Percentiles rank a stretch among this genome's conserved stretches.
phyloP scores from a whole-genome alignment of 352 stramenopile species.

The Pythium chondricola region DNA sequence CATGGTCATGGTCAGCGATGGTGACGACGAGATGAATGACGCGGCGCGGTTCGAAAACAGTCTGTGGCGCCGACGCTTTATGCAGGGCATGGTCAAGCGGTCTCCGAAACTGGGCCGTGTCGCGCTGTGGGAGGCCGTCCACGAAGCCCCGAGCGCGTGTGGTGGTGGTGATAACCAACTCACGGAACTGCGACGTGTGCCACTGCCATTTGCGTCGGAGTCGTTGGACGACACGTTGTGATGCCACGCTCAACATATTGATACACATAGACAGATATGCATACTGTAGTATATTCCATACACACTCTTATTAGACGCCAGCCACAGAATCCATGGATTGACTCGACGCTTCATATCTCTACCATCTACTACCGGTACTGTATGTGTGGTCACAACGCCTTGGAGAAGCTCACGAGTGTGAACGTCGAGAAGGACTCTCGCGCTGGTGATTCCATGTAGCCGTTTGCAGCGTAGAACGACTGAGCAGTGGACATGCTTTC shows the following conservation, averaged over 20 bases:
- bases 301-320: conserved; percentile 3
- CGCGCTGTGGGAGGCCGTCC: conserved; percentile 18
- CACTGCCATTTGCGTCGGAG: conserved; percentile 10
- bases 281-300: conserved; percentile 5
- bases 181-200: background rate
- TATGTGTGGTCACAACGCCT: conserved; percentile 6
- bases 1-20: conserved; percentile 6
- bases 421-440: conserved; percentile 31
- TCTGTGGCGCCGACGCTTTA: conserved; percentile 17
- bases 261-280: no score
- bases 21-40: background rate
- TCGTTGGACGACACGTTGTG: conserved; percentile 6
- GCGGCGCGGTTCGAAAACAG: background rate
- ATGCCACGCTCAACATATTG: no score
- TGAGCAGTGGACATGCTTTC: conserved; percentile 48
- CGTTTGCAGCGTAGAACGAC: conserved; percentile 35
- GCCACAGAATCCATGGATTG: background rate
- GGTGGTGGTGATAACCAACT: conserved; percentile 5
- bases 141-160: no score
- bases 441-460: conserved; percentile 30
- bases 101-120: conserved; percentile 20
- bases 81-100: conserved; percentile 4
- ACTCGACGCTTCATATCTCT: conserved; percentile 14
- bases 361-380: background rate
- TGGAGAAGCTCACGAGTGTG: conserved; percentile 44